These are phyloP conservation scores for Hippophae rhamnoides DNA, from an alignment of 306 rosid species.

Conservation along the genomic window DNA sequence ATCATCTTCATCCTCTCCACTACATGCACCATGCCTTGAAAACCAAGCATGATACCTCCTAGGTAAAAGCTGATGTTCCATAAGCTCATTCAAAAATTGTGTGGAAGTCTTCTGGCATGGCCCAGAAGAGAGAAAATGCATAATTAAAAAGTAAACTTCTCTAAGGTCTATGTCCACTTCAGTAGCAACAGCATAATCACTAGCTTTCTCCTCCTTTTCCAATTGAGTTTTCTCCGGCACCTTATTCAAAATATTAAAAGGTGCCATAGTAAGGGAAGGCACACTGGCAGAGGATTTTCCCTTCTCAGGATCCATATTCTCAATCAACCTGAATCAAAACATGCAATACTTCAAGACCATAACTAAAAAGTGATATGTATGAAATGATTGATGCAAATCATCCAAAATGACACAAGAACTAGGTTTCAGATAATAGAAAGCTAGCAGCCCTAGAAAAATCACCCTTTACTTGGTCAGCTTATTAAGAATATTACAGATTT, in stretches of 20 bases:
- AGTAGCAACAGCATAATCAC: conserved; percentile 27
- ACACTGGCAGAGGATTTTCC: conserved; percentile 39
- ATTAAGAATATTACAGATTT: no score
- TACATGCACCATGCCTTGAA: conserved; percentile 46
- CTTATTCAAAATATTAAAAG: conserved; percentile 44
- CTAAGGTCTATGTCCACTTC: conserved; percentile 53
- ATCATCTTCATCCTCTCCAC: conserved; percentile 36
- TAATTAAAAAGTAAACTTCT: conserved; percentile 70
- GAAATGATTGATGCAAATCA: not conserved
- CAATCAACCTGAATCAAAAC: conserved; percentile 29
- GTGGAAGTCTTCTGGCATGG: conserved; percentile 62
- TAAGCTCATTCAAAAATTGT: conserved; percentile 58
- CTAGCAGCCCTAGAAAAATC: no score
- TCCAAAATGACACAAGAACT: not conserved
- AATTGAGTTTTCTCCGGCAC: conserved; percentile 38
- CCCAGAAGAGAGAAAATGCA: conserved; percentile 74
- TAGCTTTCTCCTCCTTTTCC: conserved; percentile 18
- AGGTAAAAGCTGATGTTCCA: conserved; percentile 73
- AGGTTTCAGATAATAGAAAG: not conserved
- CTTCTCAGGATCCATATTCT: conserved; percentile 47
- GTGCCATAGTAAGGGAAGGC: conserved; percentile 29
- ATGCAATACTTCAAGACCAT: not conserved
- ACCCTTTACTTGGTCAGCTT: no score
- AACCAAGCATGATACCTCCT: conserved; percentile 90
- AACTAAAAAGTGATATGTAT: not conserved